Conservation (phyloP, 139 green algal species). For the Pleodorina starrii region DNA sequence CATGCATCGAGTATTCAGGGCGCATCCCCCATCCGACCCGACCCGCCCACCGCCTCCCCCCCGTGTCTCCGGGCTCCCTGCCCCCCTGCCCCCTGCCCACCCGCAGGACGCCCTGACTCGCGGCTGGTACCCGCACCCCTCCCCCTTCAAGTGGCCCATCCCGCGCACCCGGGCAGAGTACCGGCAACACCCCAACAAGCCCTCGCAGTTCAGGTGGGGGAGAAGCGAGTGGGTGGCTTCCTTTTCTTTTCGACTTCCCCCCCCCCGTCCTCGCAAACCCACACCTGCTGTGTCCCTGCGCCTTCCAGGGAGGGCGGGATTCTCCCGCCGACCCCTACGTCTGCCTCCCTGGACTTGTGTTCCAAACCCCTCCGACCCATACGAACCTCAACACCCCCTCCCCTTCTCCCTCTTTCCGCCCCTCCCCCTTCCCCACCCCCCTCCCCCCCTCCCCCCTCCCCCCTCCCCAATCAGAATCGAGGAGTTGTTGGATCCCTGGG, state of each 20-base stretch:
- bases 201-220: slow-evolving; percentile 27
- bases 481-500: slow-evolving; percentile 67
- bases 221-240: not conserved
- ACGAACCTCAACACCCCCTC: not conserved
- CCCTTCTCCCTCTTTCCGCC: not conserved
- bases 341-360: too few species aligned
- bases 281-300: too few species aligned
- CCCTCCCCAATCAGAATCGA: slow-evolving; percentile 32
- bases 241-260: not conserved
- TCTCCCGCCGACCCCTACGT: too few species aligned
- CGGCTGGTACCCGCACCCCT: slow-evolving; percentile 70
- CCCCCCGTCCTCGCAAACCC: too few species aligned
- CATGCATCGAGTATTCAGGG: not conserved
- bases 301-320: too few species aligned
- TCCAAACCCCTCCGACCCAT: too few species aligned
- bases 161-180: slow-evolving; percentile 43
- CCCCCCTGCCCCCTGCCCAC: not conserved
- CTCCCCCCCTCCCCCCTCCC: not conserved
- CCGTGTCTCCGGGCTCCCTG: not conserved
- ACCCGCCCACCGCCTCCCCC: not conserved
- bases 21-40: too few species aligned
- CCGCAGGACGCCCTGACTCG: slow-evolving; percentile 37
- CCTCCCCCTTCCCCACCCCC: not conserved
- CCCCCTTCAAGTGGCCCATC: slow-evolving; percentile 73
- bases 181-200: slow-evolving; percentile 36